Conservation (phyloP, 2,329 filamentous ascomycete genomes). For the Xylaria digitata region DNA sequence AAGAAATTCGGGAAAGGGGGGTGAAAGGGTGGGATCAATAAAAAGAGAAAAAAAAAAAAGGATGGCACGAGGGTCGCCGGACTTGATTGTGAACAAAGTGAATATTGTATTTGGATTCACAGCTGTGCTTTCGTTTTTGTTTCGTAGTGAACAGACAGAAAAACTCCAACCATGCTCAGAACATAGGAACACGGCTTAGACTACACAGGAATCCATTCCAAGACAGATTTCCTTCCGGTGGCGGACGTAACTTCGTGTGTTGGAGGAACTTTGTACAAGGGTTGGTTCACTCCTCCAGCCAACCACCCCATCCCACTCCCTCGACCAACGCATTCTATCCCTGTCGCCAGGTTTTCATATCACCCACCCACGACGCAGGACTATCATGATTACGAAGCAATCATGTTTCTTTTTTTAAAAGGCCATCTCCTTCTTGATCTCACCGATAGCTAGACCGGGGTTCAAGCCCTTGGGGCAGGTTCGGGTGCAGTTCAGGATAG, state of each 20-base stretch:
- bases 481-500: constrained; percentile 97
- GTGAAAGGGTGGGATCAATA: no score
- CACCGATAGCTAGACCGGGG: constrained; percentile 91
- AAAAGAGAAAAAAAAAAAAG: not conserved
- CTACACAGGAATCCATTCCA: constrained; percentile 39
- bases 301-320: constrained; percentile 19
- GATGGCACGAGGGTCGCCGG: no score
- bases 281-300: constrained; percentile 26
- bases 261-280: constrained; percentile 40
- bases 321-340: constrained; percentile 11
- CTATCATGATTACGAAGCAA: constrained; percentile 3
- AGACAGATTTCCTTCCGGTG: constrained; percentile 36
- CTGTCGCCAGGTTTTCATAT: constrained; percentile 13
- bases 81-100: constrained; percentile 25
- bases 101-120: constrained; percentile 27
- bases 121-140: constrained; percentile 16
- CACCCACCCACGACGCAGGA: constrained; percentile 4
- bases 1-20: not conserved
- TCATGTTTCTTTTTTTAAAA: constrained; percentile 51
- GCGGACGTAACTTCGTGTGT: constrained; percentile 40
- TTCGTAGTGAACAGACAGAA: constrained; percentile 26
- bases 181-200: constrained; percentile 43
- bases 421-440: constrained; percentile 98
- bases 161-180: constrained; percentile 41
- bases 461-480: constrained; percentile 99